Conservation (phyloP, 73 alveolate species). For the Symbiodinium natans region DNA sequence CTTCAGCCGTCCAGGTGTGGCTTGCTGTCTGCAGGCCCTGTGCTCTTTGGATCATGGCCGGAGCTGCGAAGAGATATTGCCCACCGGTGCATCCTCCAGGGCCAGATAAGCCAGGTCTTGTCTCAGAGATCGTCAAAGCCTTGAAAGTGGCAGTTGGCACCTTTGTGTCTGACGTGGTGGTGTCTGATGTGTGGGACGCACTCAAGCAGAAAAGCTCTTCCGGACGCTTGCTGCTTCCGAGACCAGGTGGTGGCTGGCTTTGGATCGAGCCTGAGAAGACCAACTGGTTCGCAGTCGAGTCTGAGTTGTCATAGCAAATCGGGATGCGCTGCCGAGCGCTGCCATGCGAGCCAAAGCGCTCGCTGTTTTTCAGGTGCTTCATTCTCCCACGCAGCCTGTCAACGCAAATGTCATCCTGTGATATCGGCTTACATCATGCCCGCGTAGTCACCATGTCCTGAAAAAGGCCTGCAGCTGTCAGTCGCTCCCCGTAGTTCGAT, state of each 20-base stretch:
- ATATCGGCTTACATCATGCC: neutral
- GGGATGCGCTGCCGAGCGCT: neutral
- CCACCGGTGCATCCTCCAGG: neutral
- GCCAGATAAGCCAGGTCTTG: neutral
- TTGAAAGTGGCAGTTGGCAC: neutral
- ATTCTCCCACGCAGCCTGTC: no score
- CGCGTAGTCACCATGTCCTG: no score
- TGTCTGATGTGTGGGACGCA: neutral
- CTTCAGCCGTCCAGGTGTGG: conserved; percentile 7
- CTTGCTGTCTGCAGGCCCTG: conserved; percentile 20
- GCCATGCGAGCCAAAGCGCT: neutral
- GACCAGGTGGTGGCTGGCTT: conserved; percentile 21
- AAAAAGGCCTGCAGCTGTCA: neutral
- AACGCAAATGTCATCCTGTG: neutral
- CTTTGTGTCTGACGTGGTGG: neutral
- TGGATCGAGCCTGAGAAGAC: conserved; percentile 15
- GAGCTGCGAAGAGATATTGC: neutral
- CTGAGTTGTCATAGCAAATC: neutral
- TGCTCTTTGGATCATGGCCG: conserved; percentile 20
- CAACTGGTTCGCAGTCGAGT: neutral
- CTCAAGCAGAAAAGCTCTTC: neutral
- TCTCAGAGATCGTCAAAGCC: conserved; percentile 6
- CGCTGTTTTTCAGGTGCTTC: neutral
- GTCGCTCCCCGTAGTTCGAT: conserved; percentile 5
- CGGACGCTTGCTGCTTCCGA: conserved; percentile 11